Evolutionary conservation across 805 yeast species (phyloP), one percentile per base, ranked within the genome.

Genomic region (Martiniozyma abietophila): DNA sequence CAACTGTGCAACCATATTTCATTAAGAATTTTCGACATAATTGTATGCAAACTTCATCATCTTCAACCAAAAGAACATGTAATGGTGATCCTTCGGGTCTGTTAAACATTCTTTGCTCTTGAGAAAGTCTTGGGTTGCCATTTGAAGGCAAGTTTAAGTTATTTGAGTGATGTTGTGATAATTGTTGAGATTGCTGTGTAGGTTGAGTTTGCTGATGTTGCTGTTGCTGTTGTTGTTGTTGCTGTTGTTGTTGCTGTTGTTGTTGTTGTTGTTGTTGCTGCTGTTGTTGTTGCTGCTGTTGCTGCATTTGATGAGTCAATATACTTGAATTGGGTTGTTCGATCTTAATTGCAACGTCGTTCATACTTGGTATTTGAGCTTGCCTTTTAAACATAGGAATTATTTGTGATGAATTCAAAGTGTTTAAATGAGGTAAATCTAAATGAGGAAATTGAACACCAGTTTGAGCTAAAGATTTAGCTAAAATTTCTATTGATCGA

Each of bases 1-100:
- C 89, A 4, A 89, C 95, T 10, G 85, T 76, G 54, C 96, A 88
- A 0, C 96, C 96, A 53, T 82, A 85, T 49, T 84, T 82, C 51
- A 74, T 72, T 38, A 92, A 56, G 50, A 92, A 84, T 53, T 83
- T 82, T 8, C 82, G 67, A 47, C 96, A 83, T 8, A 89, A 64
- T 43, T 80, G 83, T 34, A 85, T 80, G 46, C 95, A 81, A 25
- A 81, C 83, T 25, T 71, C 74, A 54, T 80, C 94, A 56, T 80
- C 94, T 55, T 80, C 94, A 11, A 81, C 92, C 18, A 82, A 56
- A 27, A 80, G 59, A 3, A 81, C 89, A 49, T 78, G 86, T 53
- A 79, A 74, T 17, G 53, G 53, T 2, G 61, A 53, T 2, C 58
- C 60, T 4, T 49, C 36, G 4, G 62, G 62, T 34, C 62, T 45